Base-by-base conservation (phyloP, 2,329 filamentous ascomycete genomes). In the Thermomyces lanuginosus region DNA sequence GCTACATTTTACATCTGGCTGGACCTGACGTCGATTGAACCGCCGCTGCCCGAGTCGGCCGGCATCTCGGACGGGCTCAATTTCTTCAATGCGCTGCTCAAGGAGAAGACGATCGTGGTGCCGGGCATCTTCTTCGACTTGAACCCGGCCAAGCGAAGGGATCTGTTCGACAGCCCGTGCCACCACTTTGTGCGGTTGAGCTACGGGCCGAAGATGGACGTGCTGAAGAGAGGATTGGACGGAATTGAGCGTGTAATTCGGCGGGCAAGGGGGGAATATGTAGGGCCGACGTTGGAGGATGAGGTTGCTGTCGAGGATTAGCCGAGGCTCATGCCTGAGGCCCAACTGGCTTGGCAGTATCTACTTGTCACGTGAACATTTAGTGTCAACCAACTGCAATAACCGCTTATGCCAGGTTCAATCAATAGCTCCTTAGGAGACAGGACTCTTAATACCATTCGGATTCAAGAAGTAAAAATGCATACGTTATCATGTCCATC, bases 51-150 rank as follows among this genome's bases (percentile, higher is more conserved):
- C 63, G 52, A 36, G 9, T 41, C 50, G 30, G 50, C 86, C 0
- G 69, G 73, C 35, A 92, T 95, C 51, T 76, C 78, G 33, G 86
- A 95, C 49, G 86, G 86, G 6, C 62, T 95, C 45, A 92, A 92
- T 61, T 95, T 95, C 67, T 93, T 95, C 71, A 73, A 89, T 51
- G 83, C 83, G 16, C 89, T 89, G 48, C 61, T 95, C 22, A 72
- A 79, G 45, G 83, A 93, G 63, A 91, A 91, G 65, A 81, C 91
- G 39, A 93, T 93, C 46, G 83, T 93, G 10, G 86, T 95, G 4
- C 86, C 86, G 0, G 86, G 86, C 33, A 95, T 95, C 53, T 95
- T 95, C 67, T 95, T 95, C 51, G 86, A 95, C 46, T 58, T 95
- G 37, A 95, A 95, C 60, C 86, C 86, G 3, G 76, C 78, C 18